Base-by-base conservation (phyloP, 345 rosid genomes). In the Citrus australasica region DNA sequence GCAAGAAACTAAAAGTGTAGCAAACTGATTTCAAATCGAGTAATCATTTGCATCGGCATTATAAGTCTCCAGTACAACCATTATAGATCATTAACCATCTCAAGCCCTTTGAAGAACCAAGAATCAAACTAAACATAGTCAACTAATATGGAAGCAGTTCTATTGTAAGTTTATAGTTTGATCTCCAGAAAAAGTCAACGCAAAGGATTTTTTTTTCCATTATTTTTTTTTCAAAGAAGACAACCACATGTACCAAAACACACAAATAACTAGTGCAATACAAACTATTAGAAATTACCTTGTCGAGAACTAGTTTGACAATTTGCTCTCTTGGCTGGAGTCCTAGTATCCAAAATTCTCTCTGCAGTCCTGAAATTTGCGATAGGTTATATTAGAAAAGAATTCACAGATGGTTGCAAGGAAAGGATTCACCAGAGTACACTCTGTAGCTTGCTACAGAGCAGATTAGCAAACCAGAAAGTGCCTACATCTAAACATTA, bases 281-380 rank as follows among this genome's bases (percentile, higher is more conserved):
- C 56, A 79, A 71, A 59, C 27, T 75, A 73, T 21, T 56, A 22
- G 27, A 27, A 69, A 81, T 81, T 78, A 91, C 98, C 98, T 76
- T 85, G 91, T 77, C 77, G 82, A 79, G 90, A 80, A 84, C 72
- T 78, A 82, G 79, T 84, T 85, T 84, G 88, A 82, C 21, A 80
- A 77, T 83, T 87, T 80, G 88, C 86, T 86, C 92, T 90, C 86
- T 95, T 93, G 30, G 96, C 83, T 24, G 92, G 70, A 37, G 84
- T 83, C 74, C 90, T 87, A 75, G 85, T 82, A 38, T 92, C 97
- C 79, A 85, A 76, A 67, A 83, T 87, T 78, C 89, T 92, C 83
- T 88, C 96, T n/a, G 92, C 86, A 80, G 91, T 75, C 81, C 99
- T 95, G 83, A 51, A 85, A 79, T 48, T 65, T 55, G 55, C 35